A percentile compares a stretch with the other conserved stretches of the same genome.
phyloP scores from a whole-genome alignment of 2,329 filamentous ascomycete genomes.

The Diaporthe helianthi region DNA sequence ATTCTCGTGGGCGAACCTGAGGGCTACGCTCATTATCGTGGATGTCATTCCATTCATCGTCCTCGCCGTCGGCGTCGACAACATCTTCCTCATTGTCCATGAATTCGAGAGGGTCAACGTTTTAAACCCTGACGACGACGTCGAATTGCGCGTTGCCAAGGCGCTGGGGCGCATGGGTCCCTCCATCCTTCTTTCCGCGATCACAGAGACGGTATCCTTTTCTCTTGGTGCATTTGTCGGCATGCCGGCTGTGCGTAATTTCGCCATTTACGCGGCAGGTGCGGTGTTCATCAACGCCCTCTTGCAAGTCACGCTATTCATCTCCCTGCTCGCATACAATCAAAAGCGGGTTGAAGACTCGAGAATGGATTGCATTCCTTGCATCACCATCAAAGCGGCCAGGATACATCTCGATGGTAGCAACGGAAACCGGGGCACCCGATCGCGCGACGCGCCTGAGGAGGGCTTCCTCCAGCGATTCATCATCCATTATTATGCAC shows the following conservation, averaged over 20 bases:
- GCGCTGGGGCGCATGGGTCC: constrained; percentile 96
- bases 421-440: constrained; percentile 64
- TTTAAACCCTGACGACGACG: constrained; percentile 86
- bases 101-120: constrained; percentile 96
- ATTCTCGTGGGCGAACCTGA: constrained; percentile 90
- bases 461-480: constrained; percentile 86
- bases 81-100: constrained; percentile 98
- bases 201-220: constrained; percentile 93
- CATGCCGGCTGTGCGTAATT: constrained; percentile 98
- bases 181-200: constrained; percentile 93
- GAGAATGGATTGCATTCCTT: constrained; percentile 91
- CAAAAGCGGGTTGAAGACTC: constrained; percentile 88
- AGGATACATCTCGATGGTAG: constrained; percentile 69
- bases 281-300: constrained; percentile 97
- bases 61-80: constrained; percentile 95
- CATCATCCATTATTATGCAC: constrained; percentile 90
- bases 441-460: constrained; percentile 77
- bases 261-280: constrained; percentile 93
- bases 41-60: constrained; percentile 99
- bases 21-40: constrained; percentile 95
- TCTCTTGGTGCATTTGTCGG: constrained; percentile 91
- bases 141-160: constrained; percentile 84
- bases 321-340: constrained; percentile 89
- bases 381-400: constrained; percentile 79
- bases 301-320: constrained; percentile 97